Base-by-base conservation (phyloP, 2,329 filamentous ascomycete species). In the Aureobasidium vineae region DNA sequence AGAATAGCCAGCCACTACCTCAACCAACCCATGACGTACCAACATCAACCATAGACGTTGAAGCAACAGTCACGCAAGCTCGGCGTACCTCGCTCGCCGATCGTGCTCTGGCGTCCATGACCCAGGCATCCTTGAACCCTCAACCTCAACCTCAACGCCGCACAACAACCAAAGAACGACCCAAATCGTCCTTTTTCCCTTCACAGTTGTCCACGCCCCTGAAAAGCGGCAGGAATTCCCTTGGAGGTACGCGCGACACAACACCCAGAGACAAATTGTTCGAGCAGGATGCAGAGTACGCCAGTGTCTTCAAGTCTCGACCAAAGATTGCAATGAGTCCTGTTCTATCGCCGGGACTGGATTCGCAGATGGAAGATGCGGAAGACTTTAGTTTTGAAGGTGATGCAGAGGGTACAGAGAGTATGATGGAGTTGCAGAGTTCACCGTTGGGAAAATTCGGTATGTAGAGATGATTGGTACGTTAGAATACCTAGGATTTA, bases 251-350 rank as follows among this genome's bases (percentile, higher is more conserved):
- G 7, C 75, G 23, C 53, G 60, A 67, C 26, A 78, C 80, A 4
- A 82, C 86, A 1, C 82, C 90, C 10, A 82, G 84, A 0, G 89
- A 94, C 73, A 85, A 88, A 69, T 78, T 96, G 47, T 87, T 96
- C 33, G 83, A 83, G 19, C 84, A 88, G 65, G 88, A 91, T 70
- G 82, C 84, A 4, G 91, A 96, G 68, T 90, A 92, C 76, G 89
- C 90, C 67, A 89, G 88, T 31, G 88, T 97, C 1, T 97, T 97
- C 75, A 91, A 88, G 78, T 93, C 90, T 69, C 79, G 93, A 70
- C 93, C 93, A 0, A 90, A 88, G 76, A 86, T 97, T 70, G 88
- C 88, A 70, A 85, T 86, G 13, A 96, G 92, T 75, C 92, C 92
- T 38, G 66, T 65, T 1, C 23, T 67, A n/a, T 59, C 60, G 15